Evolutionary conservation across 768 basidiomycete species (phyloP).

Genomic region (Tulasnella sp.): DNA sequence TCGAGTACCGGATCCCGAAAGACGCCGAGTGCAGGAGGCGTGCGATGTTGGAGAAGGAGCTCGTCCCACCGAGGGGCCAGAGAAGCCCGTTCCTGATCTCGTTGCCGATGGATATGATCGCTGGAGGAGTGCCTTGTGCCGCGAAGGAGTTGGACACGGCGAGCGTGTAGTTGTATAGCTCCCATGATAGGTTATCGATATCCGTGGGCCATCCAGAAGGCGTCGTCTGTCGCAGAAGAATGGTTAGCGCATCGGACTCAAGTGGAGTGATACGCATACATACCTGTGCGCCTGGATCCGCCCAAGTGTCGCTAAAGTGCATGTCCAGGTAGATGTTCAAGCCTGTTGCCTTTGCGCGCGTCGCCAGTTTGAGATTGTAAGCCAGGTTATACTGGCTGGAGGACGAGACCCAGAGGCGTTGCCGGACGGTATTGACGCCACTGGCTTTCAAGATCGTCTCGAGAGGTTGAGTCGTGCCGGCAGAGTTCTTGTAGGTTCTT

Average conservation of each 20-base stretch:
- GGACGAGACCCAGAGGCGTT: slow-evolving; percentile 48
- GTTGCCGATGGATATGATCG: slow-evolving; percentile 49
- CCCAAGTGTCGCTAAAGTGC: slow-evolving; percentile 54
- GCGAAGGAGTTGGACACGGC: slow-evolving; percentile 41
- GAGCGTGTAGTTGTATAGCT: slow-evolving; percentile 9
- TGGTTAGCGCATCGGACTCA: background rate
- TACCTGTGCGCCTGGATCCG: background rate
- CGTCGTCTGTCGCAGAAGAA: slow-evolving; percentile 36
- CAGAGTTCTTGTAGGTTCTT: slow-evolving; percentile 34
- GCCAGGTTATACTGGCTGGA: slow-evolving; percentile 36
- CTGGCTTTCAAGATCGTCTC: slow-evolving; percentile 44
- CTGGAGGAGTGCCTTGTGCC: slow-evolving; percentile 42
- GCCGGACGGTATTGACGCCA: slow-evolving; percentile 47
- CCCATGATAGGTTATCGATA: slow-evolving; percentile 24
- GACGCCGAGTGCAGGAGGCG: slow-evolving; percentile 50
- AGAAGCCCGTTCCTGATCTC: slow-evolving; percentile 56
- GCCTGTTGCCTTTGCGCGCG: slow-evolving; percentile 44
- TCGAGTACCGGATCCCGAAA: slow-evolving; percentile 29
- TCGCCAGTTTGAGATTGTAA: slow-evolving; percentile 43
- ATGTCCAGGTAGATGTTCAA: slow-evolving; percentile 46
- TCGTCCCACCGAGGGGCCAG: slow-evolving; percentile 44
- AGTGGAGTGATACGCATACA: background rate
- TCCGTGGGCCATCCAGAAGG: slow-evolving; percentile 44
- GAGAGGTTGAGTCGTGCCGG: slow-evolving; percentile 29
- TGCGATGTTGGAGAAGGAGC: slow-evolving; percentile 42